A percentile compares a stretch with the other conserved stretches of the same genome.
These are phyloP conservation scores for Rubia peregrina DNA, from an alignment of 305 asterid species.

Conservation along the genomic window DNA sequence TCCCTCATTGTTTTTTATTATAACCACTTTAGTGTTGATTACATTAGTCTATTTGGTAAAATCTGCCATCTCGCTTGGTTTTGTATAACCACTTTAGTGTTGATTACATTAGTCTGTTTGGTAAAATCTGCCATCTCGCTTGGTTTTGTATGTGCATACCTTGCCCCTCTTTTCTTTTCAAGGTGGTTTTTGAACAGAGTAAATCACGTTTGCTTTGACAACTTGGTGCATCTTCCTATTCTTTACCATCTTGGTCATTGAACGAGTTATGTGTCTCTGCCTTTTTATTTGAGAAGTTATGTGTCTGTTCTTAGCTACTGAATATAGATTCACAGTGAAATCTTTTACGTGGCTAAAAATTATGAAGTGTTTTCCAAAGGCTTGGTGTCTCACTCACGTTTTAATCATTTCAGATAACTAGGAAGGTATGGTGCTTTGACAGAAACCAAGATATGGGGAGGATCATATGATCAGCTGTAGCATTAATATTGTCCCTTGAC, in stretches of 20 bases:
- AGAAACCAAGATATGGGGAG: constrained; percentile 7
- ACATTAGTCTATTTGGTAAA: too few relatives aligned
- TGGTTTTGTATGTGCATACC: neutral
- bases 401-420: constrained; percentile 19
- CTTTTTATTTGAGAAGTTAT: neutral
- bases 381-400: constrained; percentile 3
- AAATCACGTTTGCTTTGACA: neutral
- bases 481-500: neutral
- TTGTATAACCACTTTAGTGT: neutral
- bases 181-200: neutral
- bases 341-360: neutral
- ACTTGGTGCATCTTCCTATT: neutral
- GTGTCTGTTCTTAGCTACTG: neutral
- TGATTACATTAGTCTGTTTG: neutral
- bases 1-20: neutral
- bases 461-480: constrained; percentile 8
- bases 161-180: too few relatives aligned
- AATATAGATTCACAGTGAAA: neutral
- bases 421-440: constrained; percentile 14
- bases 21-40: neutral
- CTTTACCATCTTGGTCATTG: neutral
- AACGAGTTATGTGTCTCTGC: neutral
- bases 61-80: neutral
- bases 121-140: neutral
- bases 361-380: neutral